Percentiles rank a stretch among this genome's conserved stretches.
Conservation (phyloP, 768 basidiomycete species). For the Psilocybe subaeruginosa region DNA sequence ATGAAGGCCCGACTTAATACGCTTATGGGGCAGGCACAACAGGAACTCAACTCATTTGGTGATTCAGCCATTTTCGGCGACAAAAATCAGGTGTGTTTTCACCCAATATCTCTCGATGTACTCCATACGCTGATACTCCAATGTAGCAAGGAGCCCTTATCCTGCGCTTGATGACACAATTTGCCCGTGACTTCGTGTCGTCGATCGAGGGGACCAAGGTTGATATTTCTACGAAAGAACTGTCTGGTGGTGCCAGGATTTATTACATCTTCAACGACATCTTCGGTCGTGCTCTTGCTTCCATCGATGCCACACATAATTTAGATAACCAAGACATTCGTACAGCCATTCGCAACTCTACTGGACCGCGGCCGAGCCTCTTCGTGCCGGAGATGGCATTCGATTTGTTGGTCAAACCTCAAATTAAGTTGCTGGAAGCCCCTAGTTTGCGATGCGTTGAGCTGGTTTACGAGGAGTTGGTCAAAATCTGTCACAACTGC, state of each 20-base stretch:
- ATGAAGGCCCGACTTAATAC: slow-evolving; percentile 99
- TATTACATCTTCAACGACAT: slow-evolving; percentile 99
- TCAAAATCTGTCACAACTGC: slow-evolving; percentile 99
- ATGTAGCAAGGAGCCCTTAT: slow-evolving; percentile 82
- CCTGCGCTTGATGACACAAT: slow-evolving; percentile 97
- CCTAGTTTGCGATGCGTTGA: slow-evolving; percentile 97
- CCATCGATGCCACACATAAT: slow-evolving; percentile 89
- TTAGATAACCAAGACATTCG: slow-evolving; percentile 94
- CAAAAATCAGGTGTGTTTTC: slow-evolving; percentile 67
- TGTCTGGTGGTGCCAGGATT: slow-evolving; percentile 96
- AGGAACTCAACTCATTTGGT: slow-evolving; percentile 96
- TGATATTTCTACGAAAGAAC: slow-evolving; percentile 96
- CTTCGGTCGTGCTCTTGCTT: slow-evolving; percentile 89
- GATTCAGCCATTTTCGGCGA: slow-evolving; percentile 92
- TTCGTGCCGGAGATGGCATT: slow-evolving; percentile 98
- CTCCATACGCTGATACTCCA: slow-evolving; percentile 4
- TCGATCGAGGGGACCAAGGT: slow-evolving; percentile 97
- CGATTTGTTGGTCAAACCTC: slow-evolving; percentile 95
- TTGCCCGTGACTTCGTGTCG: slow-evolving; percentile 94
- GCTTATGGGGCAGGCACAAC: slow-evolving; percentile 98
- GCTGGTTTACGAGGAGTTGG: slow-evolving; percentile 97
- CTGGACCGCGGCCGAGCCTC: slow-evolving; percentile 92
- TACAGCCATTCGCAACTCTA: slow-evolving; percentile 97
- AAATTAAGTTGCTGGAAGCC: slow-evolving; percentile 94
- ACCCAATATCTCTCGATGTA: neutral